These are phyloP conservation scores for Juncus effusus DNA, from an alignment of 176 grass and related monocot species.

Conservation along the genomic window DNA sequence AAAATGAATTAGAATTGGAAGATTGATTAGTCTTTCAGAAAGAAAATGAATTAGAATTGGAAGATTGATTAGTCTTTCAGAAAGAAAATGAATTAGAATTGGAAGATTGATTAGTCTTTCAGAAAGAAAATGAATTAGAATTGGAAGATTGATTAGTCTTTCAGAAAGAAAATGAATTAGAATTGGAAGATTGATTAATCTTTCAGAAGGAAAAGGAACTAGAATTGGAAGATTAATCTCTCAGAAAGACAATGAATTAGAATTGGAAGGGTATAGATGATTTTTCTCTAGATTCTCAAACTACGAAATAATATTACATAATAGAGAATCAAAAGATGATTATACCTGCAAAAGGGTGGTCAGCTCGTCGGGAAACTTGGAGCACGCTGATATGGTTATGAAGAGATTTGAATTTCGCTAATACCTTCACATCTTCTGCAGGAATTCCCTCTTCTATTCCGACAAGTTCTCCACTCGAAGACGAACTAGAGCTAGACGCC, in stretches of 20 bases:
- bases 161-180: not conserved
- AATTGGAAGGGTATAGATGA: no score
- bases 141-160: not conserved
- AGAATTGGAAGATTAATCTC: not conserved
- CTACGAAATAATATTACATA: not conserved
- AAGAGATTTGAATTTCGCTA: slow-evolving; percentile 50
- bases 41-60: not conserved
- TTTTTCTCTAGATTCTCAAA: no score
- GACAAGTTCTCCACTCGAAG: not conserved
- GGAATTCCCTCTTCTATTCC: slow-evolving; percentile 21
- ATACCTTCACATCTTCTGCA: slow-evolving; percentile 45
- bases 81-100: not conserved
- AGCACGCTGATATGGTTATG: slow-evolving; percentile 79
- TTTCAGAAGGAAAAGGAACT: not conserved
- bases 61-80: not conserved
- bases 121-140: not conserved
- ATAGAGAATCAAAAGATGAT: not conserved
- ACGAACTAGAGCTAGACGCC: not conserved
- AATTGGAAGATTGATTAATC: not conserved
- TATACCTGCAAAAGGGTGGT: slow-evolving; percentile 54
- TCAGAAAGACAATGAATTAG: not conserved
- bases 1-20: not conserved
- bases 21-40: not conserved
- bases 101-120: not conserved
- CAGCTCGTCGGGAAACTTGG: slow-evolving; percentile 56